Evolutionary conservation across 805 yeast species (phyloP).

Genomic region (Yarrowia hollandica): DNA sequence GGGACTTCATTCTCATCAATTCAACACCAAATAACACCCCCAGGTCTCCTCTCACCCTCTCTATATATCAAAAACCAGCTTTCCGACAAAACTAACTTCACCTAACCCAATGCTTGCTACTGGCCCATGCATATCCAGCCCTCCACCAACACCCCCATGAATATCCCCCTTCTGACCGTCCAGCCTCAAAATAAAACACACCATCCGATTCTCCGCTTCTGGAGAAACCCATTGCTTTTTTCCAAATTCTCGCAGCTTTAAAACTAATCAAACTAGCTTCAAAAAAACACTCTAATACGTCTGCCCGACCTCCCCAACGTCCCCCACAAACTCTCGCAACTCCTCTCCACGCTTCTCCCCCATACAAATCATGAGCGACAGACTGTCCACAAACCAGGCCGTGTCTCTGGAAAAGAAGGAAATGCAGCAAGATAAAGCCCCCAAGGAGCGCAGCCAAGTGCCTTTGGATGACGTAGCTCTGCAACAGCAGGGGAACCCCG

Average conservation of each 20-base stretch:
- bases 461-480: slow-evolving; percentile 17
- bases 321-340: neutral
- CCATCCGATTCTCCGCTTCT: neutral
- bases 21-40: neutral
- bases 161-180: no score
- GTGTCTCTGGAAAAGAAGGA: slow-evolving; percentile 4
- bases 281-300: neutral
- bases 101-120: slow-evolving; percentile 24
- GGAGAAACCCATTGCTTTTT: neutral
- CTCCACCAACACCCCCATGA: no score
- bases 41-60: neutral
- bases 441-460: neutral
- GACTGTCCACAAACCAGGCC: slow-evolving; percentile 3
- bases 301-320: neutral
- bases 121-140: no score
- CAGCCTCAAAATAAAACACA: no score
- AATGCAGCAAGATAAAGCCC: neutral
- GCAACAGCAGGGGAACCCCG: neutral
- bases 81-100: slow-evolving; percentile 15
- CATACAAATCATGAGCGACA: neutral
- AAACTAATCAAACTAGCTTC: neutral
- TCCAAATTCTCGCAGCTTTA: neutral
- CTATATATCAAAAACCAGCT: no score
- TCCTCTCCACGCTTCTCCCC: neutral
- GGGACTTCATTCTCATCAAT: neutral